Evolutionary conservation across 2,329 filamentous ascomycete species (phyloP).

Genomic region (Ophiostoma quercus): DNA sequence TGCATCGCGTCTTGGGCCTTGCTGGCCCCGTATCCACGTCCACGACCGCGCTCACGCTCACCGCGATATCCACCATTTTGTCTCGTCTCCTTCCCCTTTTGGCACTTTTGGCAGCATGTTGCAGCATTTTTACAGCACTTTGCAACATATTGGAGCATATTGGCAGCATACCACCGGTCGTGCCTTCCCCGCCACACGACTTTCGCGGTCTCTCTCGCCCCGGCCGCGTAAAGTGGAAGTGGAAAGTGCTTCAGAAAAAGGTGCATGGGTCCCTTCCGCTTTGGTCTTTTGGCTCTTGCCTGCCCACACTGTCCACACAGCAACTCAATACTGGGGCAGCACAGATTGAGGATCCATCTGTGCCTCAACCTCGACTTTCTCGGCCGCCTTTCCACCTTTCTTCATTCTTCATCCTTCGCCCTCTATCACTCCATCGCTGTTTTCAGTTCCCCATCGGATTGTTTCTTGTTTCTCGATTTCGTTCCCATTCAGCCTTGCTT

Average conservation of each 20-base stretch:
- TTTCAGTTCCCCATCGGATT: background rate
- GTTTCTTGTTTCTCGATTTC: background rate
- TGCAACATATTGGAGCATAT: background rate
- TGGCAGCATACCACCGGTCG: constrained; percentile 17
- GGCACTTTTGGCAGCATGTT: background rate
- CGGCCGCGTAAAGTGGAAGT: constrained; percentile 22
- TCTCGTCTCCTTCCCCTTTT: constrained; percentile 12
- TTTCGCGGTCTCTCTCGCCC: constrained; percentile 17
- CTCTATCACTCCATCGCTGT: background rate
- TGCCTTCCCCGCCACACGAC: constrained; percentile 28
- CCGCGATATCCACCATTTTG: constrained; percentile 11
- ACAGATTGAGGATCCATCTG: constrained; percentile 14
- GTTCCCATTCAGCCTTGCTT: background rate
- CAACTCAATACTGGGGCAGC: constrained; percentile 13
- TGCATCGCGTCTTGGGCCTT: constrained; percentile 25
- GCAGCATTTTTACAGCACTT: too few relatives aligned
- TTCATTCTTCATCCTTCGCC: background rate
- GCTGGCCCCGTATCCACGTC: constrained; percentile 21
- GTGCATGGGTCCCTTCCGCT: constrained; percentile 9
- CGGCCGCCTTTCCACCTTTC: background rate
- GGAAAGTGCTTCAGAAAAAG: constrained; percentile 16
- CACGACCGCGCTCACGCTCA: constrained; percentile 4
- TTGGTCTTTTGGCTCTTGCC: background rate
- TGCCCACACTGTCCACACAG: constrained; percentile 16
- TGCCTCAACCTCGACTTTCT: constrained; percentile 14